Base-by-base conservation (phyloP, 306 rosid species). In the Lathyrus oleraceus region DNA sequence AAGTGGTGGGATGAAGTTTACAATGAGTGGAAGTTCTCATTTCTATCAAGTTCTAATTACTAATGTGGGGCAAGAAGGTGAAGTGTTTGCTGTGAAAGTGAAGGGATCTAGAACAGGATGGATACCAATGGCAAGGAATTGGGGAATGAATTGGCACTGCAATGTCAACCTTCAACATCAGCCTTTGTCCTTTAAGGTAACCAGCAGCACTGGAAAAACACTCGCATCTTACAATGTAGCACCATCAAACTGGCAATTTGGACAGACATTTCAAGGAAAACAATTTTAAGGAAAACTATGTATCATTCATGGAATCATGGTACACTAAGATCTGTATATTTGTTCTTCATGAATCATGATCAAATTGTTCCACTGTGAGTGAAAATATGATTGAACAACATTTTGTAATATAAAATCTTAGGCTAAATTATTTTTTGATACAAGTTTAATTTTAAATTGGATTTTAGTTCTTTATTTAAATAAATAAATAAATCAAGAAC, bases 61-160 rank as follows among this genome's bases (percentile, higher is more conserved):
- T 47, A 91, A 95, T 76, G 97, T 95, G 3, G 99, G 97, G 42
- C 17, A 72, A 72, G 96, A 87, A 32, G 99, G 99, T 73, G 97
- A 87, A 67, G 90, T 91, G 42, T 69, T 85, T 47, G 99, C 82
- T 36, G 97, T 91, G 78, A 95, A 95, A 77, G 96, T 91, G 89
- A 95, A 95, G 77, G 97, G 99, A 44, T 85, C 97, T 16, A 87
- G 79, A 82, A 95, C 97, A 42, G 97, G 99, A 17, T 95, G 99
- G 99, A 88, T 91, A 58, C 95, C 96, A 0, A 79, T 95, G 97
- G 88, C 94, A 32, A 87, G 97, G 75, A 90, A 90, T 30, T 88
- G 97, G 97, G 98, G 98, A 16, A 96, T 88, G 71, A 82, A 80
- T 75, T 90, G 97, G 96, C 96, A 90, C 74, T 87, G 90, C 88